Evolutionary conservation across 257 asterid species (phyloP).

Genomic region (Verbascum thapsus): DNA sequence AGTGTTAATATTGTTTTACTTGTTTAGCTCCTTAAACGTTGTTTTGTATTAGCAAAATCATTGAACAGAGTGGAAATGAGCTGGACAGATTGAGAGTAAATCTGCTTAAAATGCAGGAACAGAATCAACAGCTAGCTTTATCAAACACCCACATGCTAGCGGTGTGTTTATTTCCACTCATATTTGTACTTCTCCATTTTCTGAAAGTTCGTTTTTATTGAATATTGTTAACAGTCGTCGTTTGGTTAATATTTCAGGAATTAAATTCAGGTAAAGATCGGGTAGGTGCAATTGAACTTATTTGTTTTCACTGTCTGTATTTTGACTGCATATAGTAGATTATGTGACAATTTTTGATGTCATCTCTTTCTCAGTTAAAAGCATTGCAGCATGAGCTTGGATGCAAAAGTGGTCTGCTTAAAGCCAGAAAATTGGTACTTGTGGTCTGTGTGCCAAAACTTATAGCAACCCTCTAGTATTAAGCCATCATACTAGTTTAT

Average conservation of each 20-base stretch:
- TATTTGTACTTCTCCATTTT: slow-evolving; percentile 8
- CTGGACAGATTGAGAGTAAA: slow-evolving; percentile 52
- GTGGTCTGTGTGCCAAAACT: slow-evolving; percentile 44
- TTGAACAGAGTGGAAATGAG: slow-evolving; percentile 66
- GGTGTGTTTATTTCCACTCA: slow-evolving; percentile 38
- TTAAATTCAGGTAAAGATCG: slow-evolving; percentile 64
- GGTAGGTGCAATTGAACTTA: slow-evolving; percentile 43
- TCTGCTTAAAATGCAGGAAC: slow-evolving; percentile 64
- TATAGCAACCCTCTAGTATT: background rate
- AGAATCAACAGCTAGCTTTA: slow-evolving; percentile 64
- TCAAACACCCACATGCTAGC: slow-evolving; percentile 57
- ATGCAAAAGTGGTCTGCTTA: slow-evolving; percentile 57
- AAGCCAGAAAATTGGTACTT: slow-evolving; percentile 42
- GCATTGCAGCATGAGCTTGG: slow-evolving; percentile 70
- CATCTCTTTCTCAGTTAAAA: slow-evolving; percentile 49
- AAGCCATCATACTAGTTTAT: background rate
- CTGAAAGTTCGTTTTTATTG: slow-evolving; percentile 18
- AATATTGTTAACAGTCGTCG: slow-evolving; percentile 24
- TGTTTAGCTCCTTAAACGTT: slow-evolving; percentile 36
- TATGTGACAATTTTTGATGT: background rate
- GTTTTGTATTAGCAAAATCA: slow-evolving; percentile 51
- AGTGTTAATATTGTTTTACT: background rate
- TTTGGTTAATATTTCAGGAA: slow-evolving; percentile 55
- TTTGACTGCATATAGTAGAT: background rate
- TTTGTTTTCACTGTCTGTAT: slow-evolving; percentile 6